These are phyloP conservation scores for Chrysopogon serrulatus DNA, from an alignment of 176 grass and related monocot species.

Conservation along the genomic window DNA sequence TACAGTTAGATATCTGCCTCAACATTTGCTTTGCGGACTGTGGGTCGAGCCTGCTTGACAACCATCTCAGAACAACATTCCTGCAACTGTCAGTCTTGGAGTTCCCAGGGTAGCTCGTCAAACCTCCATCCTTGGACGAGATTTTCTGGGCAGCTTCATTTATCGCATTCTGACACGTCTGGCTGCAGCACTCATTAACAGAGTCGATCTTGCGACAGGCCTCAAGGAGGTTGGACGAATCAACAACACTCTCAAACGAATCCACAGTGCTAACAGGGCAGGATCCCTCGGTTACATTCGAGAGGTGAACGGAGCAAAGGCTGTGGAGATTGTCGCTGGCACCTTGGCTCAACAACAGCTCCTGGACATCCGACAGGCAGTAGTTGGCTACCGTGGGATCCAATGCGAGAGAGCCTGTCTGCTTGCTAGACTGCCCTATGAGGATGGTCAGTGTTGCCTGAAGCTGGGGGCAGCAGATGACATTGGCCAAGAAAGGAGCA, in stretches of 20 bases:
- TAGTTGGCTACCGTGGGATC: slow-evolving; percentile 69
- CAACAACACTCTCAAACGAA: slow-evolving; percentile 60
- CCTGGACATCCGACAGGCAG: slow-evolving; percentile 89
- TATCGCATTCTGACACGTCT: slow-evolving; percentile 82
- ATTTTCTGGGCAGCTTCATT: slow-evolving; percentile 70
- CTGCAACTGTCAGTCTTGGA: slow-evolving; percentile 65
- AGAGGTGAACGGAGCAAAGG: slow-evolving; percentile 71
- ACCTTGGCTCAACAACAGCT: slow-evolving; percentile 75
- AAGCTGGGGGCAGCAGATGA: slow-evolving; percentile 95
- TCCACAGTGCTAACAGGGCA: slow-evolving; percentile 67
- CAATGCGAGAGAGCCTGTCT: slow-evolving; percentile 70
- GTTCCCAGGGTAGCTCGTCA: slow-evolving; percentile 29
- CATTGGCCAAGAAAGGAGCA: slow-evolving; percentile 87
- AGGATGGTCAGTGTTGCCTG: slow-evolving; percentile 82
- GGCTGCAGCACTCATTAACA: slow-evolving; percentile 91
- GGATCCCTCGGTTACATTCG: slow-evolving; percentile 67
- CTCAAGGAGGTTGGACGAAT: slow-evolving; percentile 77
- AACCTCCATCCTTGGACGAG: slow-evolving; percentile 41
- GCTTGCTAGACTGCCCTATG: slow-evolving; percentile 89
- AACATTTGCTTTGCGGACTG: slow-evolving; percentile 66
- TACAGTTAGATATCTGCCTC: slow-evolving; percentile 91
- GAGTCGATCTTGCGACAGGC: slow-evolving; percentile 80
- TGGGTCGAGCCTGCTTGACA: slow-evolving; percentile 75
- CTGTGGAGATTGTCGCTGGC: slow-evolving; percentile 59
- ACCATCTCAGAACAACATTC: slow-evolving; percentile 88